These are phyloP conservation scores for Diddensiella santjacobensis DNA, from an alignment of 805 yeast species.

Conservation along the genomic window DNA sequence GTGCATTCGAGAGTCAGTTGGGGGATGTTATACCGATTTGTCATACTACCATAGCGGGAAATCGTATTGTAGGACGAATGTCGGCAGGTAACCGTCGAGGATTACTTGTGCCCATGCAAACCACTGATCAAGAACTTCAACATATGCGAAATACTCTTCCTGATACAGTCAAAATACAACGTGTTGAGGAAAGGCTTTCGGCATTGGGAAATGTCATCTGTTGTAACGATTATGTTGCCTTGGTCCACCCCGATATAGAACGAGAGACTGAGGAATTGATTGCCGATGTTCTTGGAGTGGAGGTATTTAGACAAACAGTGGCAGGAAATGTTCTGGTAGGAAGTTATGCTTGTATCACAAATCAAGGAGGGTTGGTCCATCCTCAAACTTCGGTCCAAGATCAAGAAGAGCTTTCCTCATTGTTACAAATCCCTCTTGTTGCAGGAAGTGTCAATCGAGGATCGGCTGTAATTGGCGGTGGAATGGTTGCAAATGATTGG, in stretches of 20 bases:
- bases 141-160: slow-evolving; percentile 96
- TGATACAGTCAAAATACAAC: slow-evolving; percentile 89
- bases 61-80: slow-evolving; percentile 96
- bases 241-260: slow-evolving; percentile 98
- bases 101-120: slow-evolving; percentile 91
- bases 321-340: slow-evolving; percentile 98
- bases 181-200: slow-evolving; percentile 95
- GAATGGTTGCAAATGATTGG: slow-evolving; percentile 98
- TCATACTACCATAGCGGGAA: slow-evolving; percentile 97
- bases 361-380: slow-evolving; percentile 98
- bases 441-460: slow-evolving; percentile 99
- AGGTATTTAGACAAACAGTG: slow-evolving; percentile 97
- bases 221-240: slow-evolving; percentile 97
- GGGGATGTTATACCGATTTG: slow-evolving; percentile 96
- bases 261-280: slow-evolving; percentile 98
- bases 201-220: slow-evolving; percentile 98
- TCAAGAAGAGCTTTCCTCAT: slow-evolving; percentile 94
- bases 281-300: slow-evolving; percentile 97
- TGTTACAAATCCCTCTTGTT: slow-evolving; percentile 94
- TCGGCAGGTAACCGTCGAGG: slow-evolving; percentile 99
- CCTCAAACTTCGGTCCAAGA: slow-evolving; percentile 97
- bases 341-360: slow-evolving; percentile 88
- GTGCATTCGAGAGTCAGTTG: slow-evolving; percentile 95
- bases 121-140: slow-evolving; percentile 97
- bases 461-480: slow-evolving; percentile 96